Percentiles rank a stretch among this genome's conserved stretches.
phyloP scores from a whole-genome alignment of 495 filamentous ascomycete genomes.

The Choiromyces venosus region DNA sequence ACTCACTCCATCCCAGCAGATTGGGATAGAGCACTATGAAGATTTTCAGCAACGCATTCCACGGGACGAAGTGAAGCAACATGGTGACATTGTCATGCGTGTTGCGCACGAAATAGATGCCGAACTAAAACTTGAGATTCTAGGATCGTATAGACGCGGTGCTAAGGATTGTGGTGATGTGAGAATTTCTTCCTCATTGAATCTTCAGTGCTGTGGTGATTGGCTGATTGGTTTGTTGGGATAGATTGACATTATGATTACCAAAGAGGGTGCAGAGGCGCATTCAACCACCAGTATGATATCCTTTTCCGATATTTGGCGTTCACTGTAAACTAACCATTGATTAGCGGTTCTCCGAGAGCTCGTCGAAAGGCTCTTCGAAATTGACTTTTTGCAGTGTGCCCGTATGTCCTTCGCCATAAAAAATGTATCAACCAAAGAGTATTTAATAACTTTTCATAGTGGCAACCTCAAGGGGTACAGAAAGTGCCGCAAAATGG shows the following conservation, averaged over 20 bases:
- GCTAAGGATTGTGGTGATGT: conserved; percentile 40
- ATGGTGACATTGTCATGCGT: conserved; percentile 62
- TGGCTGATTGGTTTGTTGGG: background rate
- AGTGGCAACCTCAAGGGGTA: conserved; percentile 35
- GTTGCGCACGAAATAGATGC: conserved; percentile 59
- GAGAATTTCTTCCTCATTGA: background rate
- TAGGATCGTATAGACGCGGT: conserved; percentile 75
- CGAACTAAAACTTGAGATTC: conserved; percentile 45
- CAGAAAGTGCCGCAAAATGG: conserved; percentile 65
- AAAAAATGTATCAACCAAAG: background rate
- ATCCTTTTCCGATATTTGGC: background rate
- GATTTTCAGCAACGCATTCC: conserved; percentile 83
- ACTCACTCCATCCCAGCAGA: conserved; percentile 65
- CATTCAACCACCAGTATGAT: conserved; percentile 16
- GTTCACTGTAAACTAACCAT: background rate
- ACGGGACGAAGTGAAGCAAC: conserved; percentile 64
- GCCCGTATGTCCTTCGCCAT: conserved; percentile 22
- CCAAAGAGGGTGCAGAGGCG: conserved; percentile 48
- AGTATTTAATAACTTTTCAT: background rate
- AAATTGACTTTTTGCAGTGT: conserved; percentile 56
- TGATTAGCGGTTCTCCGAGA: conserved; percentile 42
- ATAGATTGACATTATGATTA: conserved; percentile 84
- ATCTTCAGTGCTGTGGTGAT: background rate
- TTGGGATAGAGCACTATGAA: conserved; percentile 75
- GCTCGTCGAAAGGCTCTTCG: conserved; percentile 59